phyloP scores from a whole-genome alignment of 1,284 basidiomycete genomes.

The Spongispora temasekensis region DNA sequence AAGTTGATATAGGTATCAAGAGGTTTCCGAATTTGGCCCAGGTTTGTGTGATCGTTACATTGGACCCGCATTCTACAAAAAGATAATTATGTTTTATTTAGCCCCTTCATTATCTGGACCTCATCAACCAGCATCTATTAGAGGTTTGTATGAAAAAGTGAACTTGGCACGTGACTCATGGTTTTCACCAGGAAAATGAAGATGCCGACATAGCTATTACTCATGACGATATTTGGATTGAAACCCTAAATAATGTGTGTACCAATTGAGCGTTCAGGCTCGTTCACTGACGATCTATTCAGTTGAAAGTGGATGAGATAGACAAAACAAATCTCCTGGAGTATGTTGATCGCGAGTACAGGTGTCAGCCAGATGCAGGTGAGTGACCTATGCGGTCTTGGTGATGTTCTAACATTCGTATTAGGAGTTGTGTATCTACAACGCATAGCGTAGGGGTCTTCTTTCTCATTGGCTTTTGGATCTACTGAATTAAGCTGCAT shows the following conservation, averaged over 20 bases:
- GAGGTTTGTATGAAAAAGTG: not conserved
- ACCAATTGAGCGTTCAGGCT: not conserved
- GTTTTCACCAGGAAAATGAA: not conserved
- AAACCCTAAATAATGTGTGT: not conserved
- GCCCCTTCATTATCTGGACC: not conserved
- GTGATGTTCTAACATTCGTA: not conserved
- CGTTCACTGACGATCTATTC: not conserved
- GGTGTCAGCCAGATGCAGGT: not conserved
- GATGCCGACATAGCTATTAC: not conserved
- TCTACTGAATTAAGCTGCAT: not conserved
- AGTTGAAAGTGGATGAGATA: not conserved
- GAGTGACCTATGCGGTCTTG: fast-evolving
- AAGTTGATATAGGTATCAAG: not conserved
- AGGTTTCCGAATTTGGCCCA: not conserved
- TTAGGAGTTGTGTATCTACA: not conserved
- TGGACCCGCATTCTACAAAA: not conserved
- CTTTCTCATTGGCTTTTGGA: not conserved
- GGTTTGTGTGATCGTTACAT: not conserved
- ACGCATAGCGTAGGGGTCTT: not conserved
- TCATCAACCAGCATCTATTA: not conserved
- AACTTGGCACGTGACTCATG: not conserved
- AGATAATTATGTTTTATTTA: not conserved
- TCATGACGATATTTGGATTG: not conserved
- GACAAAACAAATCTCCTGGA: not conserved
- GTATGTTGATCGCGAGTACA: not conserved